These are phyloP conservation scores for Coelastrella sp. DNA, from an alignment of 139 green algal species.

Conservation along the genomic window DNA sequence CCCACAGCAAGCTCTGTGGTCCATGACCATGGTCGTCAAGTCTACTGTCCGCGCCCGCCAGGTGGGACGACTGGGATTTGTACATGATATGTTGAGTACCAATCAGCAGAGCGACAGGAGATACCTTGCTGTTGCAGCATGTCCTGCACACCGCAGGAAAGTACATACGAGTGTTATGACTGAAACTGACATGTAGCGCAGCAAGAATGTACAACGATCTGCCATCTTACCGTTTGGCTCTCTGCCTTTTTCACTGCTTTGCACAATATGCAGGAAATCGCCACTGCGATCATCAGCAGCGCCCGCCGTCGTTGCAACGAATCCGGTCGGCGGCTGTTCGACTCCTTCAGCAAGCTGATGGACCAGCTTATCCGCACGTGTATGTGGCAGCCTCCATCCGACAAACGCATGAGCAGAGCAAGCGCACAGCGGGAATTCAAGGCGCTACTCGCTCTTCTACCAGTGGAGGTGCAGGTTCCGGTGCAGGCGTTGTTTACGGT, in stretches of 20 bases:
- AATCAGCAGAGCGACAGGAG: too few species aligned
- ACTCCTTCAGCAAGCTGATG: conserved; percentile 66
- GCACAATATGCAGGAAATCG: conserved; percentile 32
- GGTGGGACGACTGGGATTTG: background rate
- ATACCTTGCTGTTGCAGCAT: too few species aligned
- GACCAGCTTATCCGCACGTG: conserved; percentile 79
- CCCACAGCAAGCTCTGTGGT: conserved; percentile 87
- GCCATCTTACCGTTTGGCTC: too few species aligned
- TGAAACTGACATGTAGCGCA: too few species aligned
- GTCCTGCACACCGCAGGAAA: too few species aligned
- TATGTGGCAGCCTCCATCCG: conserved; percentile 60
- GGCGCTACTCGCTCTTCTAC: conserved; percentile 72
- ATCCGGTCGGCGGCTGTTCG: conserved; percentile 48
- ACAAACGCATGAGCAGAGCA: background rate
- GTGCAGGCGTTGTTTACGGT: conserved; percentile 42
- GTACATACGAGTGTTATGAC: too few species aligned
- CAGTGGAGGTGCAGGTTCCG: conserved; percentile 66
- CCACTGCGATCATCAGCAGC: conserved; percentile 32
- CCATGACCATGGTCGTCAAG: conserved; percentile 80
- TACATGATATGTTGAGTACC: background rate
- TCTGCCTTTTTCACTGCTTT: background rate
- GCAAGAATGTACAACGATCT: too few species aligned
- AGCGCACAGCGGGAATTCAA: conserved; percentile 65
- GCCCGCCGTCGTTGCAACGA: conserved; percentile 45
- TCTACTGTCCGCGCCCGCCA: conserved; percentile 65